Base-by-base conservation (phyloP, 108 stramenopile genomes). In the Conticribra guillardii region DNA sequence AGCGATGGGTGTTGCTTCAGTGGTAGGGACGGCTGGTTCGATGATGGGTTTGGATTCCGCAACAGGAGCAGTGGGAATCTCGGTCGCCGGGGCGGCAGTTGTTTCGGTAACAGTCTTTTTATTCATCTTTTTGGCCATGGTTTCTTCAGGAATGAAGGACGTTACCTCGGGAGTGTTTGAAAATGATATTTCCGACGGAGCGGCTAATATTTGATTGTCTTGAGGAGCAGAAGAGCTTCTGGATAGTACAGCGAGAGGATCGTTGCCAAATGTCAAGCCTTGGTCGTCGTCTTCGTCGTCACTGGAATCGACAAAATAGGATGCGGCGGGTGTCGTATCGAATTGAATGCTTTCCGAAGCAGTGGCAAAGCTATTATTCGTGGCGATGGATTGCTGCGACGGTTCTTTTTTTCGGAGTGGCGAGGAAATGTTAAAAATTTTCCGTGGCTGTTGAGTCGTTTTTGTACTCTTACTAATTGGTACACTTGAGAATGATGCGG, bases 291-390 rank as follows among this genome's bases (percentile, higher is more conserved):
- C 64, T 26, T 41, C 41, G 4, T 30, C 28, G 28, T 55, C 37
- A 45, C 37, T 54, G n/a, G 58, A 73, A 14, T 73, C 58, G 28
- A 37, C 61, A 60, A 65, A 70, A 48, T 61, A 65, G 3, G 63
- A 65, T 56, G 28, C 69, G 0, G 69, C 76, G 3, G 76, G 69
- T 17, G 76, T 78, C 1, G 31, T 51, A 11, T 56, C 29, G 61
- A 62, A 49, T 11, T 44, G 58, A 7, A 33, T 21, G 49, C 59
- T 58, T 0, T 76, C 67, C 61, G 68, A 49, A 29, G 76, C 69
- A 9, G 76, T 78, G 58, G 55, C 54, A 45, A 64, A 78, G 24
- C 76, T 78, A 2, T 62, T 48, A 30, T 65, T 65, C 24, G 76
- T 70, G 18, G 69, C 76, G 0, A 78, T 37, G 21, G 66, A 67